Conservation (phyloP, 192 early-diverging fungal species). For the Spizellomyces punctatus region DNA sequence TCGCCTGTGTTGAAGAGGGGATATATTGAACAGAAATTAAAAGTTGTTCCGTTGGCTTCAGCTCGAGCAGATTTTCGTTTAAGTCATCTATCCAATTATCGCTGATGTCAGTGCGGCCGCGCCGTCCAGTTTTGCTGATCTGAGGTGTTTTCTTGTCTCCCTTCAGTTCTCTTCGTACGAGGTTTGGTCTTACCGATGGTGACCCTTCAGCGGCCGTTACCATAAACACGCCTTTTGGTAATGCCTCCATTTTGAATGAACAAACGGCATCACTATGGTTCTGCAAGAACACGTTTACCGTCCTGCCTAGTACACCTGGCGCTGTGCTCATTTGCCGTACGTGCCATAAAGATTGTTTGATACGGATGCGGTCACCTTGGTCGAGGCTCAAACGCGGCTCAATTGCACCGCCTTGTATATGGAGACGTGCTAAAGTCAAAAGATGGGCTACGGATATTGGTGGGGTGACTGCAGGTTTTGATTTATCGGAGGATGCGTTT, state of each 20-base stretch:
- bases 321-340: background rate
- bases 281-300: slow-evolving; percentile 33
- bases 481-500: background rate
- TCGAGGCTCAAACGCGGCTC: slow-evolving; percentile 36
- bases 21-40: slow-evolving; percentile 32
- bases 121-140: background rate
- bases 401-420: slow-evolving; percentile 35
- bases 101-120: background rate
- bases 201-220: slow-evolving; percentile 3
- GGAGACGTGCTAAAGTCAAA: slow-evolving; percentile 31
- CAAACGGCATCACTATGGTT: slow-evolving; percentile 44
- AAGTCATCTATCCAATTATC: background rate
- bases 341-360: slow-evolving; percentile 22
- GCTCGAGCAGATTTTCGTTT: slow-evolving; percentile 14
- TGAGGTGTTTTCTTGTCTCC: background rate
- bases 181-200: too few species aligned
- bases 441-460: slow-evolving; percentile 28
- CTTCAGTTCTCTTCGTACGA: background rate
- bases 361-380: slow-evolving; percentile 27
- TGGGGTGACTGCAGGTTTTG: slow-evolving; percentile 11
- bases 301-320: background rate
- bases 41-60: slow-evolving; percentile 42
- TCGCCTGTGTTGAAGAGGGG: too few species aligned
- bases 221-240: slow-evolving; percentile 16
- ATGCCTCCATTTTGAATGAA: slow-evolving; percentile 34